Evolutionary conservation across 2,329 filamentous ascomycete species (phyloP).

Genomic region (Fusarium hostae): DNA sequence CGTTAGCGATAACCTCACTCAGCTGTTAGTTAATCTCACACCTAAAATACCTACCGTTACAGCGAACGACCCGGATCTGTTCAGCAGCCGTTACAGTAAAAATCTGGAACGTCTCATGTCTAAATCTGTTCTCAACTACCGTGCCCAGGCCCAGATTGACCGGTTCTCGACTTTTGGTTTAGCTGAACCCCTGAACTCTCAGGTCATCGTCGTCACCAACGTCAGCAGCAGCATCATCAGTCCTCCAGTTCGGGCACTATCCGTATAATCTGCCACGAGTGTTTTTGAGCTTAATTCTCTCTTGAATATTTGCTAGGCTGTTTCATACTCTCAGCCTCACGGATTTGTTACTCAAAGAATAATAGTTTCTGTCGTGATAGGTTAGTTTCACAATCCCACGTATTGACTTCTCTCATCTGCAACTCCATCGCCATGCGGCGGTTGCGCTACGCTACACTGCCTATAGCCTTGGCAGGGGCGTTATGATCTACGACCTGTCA

Average conservation of each 20-base stretch:
- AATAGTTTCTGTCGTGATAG: slow-evolving; percentile 10
- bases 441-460: slow-evolving; percentile 2
- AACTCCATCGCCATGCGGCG: slow-evolving; percentile 25
- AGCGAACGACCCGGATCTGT: background rate
- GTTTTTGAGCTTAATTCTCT: slow-evolving; percentile 12
- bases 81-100: background rate
- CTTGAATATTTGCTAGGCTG: slow-evolving; percentile 10
- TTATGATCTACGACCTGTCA: slow-evolving; percentile 35
- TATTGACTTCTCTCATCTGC: slow-evolving; percentile 29
- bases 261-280: slow-evolving; percentile 18
- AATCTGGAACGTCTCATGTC: slow-evolving; percentile 10
- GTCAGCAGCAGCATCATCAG: slow-evolving; percentile 12
- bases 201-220: slow-evolving; percentile 15
- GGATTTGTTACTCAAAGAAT: slow-evolving; percentile 25
- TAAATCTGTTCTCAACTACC: slow-evolving; percentile 4
- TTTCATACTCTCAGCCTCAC: slow-evolving; percentile 16
- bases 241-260: slow-evolving; percentile 39
- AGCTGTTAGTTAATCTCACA: slow-evolving; percentile 22
- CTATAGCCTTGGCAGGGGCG: slow-evolving; percentile 27
- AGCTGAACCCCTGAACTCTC: slow-evolving; percentile 20
- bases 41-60: background rate
- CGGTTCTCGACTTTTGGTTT: slow-evolving; percentile 23
- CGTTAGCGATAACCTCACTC: slow-evolving; percentile 31
- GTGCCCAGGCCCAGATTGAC: slow-evolving; percentile 16
- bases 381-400: slow-evolving; percentile 32